Percentiles rank a stretch among this genome's conserved stretches.
Conservation (phyloP, 108 stramenopile species). For the Schizochytrium sp. region DNA sequence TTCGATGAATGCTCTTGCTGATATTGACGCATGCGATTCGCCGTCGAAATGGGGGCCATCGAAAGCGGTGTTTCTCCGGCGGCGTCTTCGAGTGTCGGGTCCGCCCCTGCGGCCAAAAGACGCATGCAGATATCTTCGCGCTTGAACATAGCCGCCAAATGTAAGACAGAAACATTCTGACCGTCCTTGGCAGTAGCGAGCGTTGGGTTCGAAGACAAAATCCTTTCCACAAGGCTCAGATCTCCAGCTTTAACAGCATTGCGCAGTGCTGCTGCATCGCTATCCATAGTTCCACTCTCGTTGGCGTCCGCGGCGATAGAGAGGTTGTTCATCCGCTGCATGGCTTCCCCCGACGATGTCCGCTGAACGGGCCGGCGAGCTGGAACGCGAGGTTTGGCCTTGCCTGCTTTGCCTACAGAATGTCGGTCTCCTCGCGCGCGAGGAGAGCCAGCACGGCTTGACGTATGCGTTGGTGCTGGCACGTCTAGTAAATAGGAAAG, state of each 20-base stretch:
- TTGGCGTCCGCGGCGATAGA: not conserved
- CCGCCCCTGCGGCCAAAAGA: not conserved
- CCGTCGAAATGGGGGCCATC: not conserved
- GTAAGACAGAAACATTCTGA: not conserved
- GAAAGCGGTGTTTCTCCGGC: not conserved
- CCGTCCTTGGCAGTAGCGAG: not conserved
- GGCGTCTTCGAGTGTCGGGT: not conserved
- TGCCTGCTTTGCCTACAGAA: too few species aligned
- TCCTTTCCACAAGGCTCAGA: not conserved
- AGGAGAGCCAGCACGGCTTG: not conserved
- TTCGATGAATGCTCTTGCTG: not conserved
- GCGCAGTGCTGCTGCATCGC: not conserved
- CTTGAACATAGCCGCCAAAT: constrained; percentile 8
- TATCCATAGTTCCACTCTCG: too few species aligned
- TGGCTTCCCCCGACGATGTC: not conserved
- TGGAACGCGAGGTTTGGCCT: not conserved
- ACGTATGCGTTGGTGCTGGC: not conserved
- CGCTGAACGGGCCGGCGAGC: not conserved
- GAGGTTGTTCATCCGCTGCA: not conserved
- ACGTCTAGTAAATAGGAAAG: not conserved
- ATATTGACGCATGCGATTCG: not conserved
- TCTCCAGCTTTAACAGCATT: not conserved
- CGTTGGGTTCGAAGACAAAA: not conserved
- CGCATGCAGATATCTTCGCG: not conserved
- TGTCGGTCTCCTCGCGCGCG: not conserved